A percentile compares a stretch with the other conserved stretches of the same genome.
Conservation (phyloP, 2,329 filamentous ascomycete species). For the Emergomyces pasteurianus region DNA sequence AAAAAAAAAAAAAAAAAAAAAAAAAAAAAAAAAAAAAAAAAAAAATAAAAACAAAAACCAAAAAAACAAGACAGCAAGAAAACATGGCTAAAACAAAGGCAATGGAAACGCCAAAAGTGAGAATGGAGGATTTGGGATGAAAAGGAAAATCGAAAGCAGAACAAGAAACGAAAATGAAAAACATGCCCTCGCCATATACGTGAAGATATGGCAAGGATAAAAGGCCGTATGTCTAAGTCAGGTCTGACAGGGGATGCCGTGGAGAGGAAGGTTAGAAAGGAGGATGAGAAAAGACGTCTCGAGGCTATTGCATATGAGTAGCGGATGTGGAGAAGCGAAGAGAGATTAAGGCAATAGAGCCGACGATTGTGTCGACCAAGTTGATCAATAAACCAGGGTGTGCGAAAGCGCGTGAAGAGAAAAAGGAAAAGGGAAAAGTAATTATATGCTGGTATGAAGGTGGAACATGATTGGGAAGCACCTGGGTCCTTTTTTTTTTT, state of each 20-base stretch:
- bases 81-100: too few species aligned
- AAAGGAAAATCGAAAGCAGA: background rate
- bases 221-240: background rate
- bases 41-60: conserved; percentile 3
- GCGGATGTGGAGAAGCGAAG: background rate
- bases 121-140: background rate
- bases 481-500: background rate
- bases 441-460: conserved; percentile 2
- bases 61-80: background rate
- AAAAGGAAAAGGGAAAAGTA: conserved; percentile 7
- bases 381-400: conserved; percentile 14
- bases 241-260: background rate
- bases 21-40: background rate
- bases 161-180: background rate
- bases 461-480: background rate
- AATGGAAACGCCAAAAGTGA: background rate
- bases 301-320: background rate
- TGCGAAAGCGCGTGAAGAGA: too few species aligned
- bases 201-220: background rate
- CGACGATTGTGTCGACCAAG: background rate
- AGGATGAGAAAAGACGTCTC: background rate
- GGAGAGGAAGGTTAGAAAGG: background rate
- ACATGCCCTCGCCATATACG: background rate
- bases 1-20: background rate
- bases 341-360: background rate